These are phyloP conservation scores for Colletotrichum eremochloae DNA, from an alignment of 2,329 filamentous ascomycete species.

Conservation along the genomic window DNA sequence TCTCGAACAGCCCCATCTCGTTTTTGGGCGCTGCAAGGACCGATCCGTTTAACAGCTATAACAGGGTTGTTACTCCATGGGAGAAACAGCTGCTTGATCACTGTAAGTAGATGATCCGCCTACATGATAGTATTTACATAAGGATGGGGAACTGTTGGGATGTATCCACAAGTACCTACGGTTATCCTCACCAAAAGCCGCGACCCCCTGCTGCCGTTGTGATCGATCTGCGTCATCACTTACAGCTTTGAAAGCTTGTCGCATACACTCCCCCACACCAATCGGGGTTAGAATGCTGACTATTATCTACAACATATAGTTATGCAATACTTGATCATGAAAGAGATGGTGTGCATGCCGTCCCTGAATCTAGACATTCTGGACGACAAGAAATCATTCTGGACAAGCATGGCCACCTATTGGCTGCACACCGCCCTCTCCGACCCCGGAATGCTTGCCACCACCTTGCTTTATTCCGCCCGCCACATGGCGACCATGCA, in stretches of 20 bases:
- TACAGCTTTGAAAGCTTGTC: neutral
- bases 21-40: conserved; percentile 26
- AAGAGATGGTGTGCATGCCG: conserved; percentile 31
- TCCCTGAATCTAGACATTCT: conserved; percentile 9
- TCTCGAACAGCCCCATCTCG: neutral
- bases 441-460: conserved; percentile 44
- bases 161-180: neutral
- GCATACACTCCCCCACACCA: neutral
- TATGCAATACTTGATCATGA: conserved; percentile 5
- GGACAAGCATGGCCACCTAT: conserved; percentile 30
- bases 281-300: neutral
- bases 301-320: neutral
- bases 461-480: conserved; percentile 43
- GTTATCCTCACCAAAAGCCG: neutral
- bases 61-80: conserved; percentile 15
- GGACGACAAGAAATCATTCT: conserved; percentile 31
- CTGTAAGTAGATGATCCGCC: conserved; percentile 28
- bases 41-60: conserved; percentile 39
- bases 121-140: neutral
- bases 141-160: neutral
- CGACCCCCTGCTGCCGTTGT: neutral
- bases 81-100: conserved; percentile 42
- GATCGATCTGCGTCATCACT: neutral
- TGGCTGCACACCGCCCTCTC: conserved; percentile 43
- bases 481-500: conserved; percentile 38